A percentile compares a stretch with the other conserved stretches of the same genome.
phyloP scores from a whole-genome alignment of 2,329 filamentous ascomycete species.

The Whalleya microplaca region DNA sequence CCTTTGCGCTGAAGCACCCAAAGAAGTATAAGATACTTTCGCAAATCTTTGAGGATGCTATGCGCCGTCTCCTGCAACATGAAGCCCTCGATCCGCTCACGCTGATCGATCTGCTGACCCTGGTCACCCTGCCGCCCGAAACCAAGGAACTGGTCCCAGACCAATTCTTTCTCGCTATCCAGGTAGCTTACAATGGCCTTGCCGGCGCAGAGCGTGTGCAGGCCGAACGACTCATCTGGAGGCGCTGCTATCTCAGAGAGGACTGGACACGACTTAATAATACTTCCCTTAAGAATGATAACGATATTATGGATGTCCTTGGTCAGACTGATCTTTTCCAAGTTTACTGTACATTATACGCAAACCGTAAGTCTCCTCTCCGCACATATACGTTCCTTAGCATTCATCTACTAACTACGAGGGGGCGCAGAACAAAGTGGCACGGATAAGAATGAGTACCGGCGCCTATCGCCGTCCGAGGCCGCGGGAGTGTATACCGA shows the following conservation, averaged over 20 bases:
- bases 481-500: constrained; percentile 64
- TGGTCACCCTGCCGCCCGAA: constrained; percentile 57
- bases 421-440: constrained; percentile 44
- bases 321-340: constrained; percentile 69
- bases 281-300: constrained; percentile 74
- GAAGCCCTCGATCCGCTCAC: constrained; percentile 68
- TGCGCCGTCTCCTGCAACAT: constrained; percentile 72
- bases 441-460: constrained; percentile 46
- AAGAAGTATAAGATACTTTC: constrained; percentile 68
- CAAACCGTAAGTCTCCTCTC: constrained; percentile 59
- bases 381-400: constrained; percentile 22
- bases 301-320: constrained; percentile 65
- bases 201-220: constrained; percentile 61
- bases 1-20: constrained; percentile 60
- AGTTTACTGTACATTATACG: constrained; percentile 67
- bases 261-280: constrained; percentile 83
- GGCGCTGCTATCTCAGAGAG: constrained; percentile 80
- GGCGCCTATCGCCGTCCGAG: constrained; percentile 55
- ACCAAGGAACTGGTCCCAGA: constrained; percentile 59
- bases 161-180: constrained; percentile 77
- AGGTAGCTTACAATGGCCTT: constrained; percentile 59
- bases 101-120: constrained; percentile 77
- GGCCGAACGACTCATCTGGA: constrained; percentile 74
- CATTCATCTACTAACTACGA: constrained; percentile 5
- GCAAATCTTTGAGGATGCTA: constrained; percentile 70